Conservation (phyloP, 2,329 filamentous ascomycete genomes). For the Colletotrichum kahawae region DNA sequence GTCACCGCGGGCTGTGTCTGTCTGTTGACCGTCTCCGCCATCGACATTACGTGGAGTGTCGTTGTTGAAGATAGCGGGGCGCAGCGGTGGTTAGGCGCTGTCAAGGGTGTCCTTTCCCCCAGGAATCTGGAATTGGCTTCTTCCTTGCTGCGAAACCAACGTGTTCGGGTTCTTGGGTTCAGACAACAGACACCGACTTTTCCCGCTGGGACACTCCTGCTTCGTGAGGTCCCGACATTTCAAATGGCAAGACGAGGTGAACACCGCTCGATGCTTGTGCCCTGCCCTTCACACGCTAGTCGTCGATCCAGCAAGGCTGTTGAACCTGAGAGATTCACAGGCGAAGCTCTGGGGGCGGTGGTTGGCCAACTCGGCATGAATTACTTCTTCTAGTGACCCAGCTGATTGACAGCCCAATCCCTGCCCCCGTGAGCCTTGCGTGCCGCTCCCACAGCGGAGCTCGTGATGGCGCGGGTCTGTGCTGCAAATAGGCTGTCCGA, state of each 20-base stretch:
- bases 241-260: not conserved
- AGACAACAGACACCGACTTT: conserved; percentile 17
- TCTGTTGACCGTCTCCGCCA: not conserved
- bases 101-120: not conserved
- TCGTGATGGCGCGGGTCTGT: conserved; percentile 1
- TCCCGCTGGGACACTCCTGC: conserved; percentile 10
- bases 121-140: not conserved
- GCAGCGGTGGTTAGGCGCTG: not conserved
- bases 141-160: conserved; percentile 14
- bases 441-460: not conserved
- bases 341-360: not conserved
- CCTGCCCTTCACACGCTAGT: not conserved
- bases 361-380: conserved; percentile 3
- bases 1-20: not conserved
- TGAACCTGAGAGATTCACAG: not conserved
- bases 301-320: conserved; percentile 4
- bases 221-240: not conserved
- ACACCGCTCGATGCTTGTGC: not conserved
- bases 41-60: not conserved
- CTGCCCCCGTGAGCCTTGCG: not conserved
- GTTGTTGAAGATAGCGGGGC: not conserved
- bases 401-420: not conserved
- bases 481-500: not conserved
- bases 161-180: not conserved
- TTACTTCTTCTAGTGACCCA: not conserved